Conservation (phyloP, 2,329 filamentous ascomycete species). For the Colletotrichum sp. region DNA sequence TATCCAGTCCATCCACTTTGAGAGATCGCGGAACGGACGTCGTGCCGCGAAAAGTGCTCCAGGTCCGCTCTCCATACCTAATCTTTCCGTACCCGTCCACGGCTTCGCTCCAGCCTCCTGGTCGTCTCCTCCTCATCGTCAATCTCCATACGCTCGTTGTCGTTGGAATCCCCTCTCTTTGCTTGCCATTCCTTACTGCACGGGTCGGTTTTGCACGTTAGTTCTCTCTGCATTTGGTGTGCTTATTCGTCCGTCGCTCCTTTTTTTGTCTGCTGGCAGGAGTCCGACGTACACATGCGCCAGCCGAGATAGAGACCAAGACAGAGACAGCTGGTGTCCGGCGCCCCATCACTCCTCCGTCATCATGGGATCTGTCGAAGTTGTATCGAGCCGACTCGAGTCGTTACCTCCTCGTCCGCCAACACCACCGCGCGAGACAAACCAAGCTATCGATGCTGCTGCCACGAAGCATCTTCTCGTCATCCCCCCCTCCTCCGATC, state of each 20-base stretch:
- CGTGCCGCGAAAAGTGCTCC: conserved; percentile 7
- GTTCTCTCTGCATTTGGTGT: not conserved
- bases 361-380: conserved; percentile 45
- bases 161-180: not conserved
- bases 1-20: conserved; percentile 2
- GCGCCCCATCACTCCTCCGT: conserved; percentile 18
- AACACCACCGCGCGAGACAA: conserved; percentile 68
- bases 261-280: not conserved
- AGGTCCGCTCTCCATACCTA: not conserved
- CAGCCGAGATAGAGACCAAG: not conserved
- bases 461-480: conserved; percentile 38
- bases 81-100: not conserved
- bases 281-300: conserved; percentile 11
- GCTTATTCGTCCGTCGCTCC: not conserved
- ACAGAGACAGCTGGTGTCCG: conserved; percentile 2
- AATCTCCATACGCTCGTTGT: conserved; percentile 4
- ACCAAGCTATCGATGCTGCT: conserved; percentile 38
- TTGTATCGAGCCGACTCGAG: conserved; percentile 50
- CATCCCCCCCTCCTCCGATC: conserved; percentile 43
- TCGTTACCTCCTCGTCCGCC: conserved; percentile 64
- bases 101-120: not conserved
- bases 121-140: not conserved
- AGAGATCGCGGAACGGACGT: not conserved
- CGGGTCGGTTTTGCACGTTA: not conserved
- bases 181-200: not conserved